Percentiles rank a stretch among this genome's conserved stretches.
Conservation (phyloP, 2,329 filamentous ascomycete genomes). For the Lecanicillium sp. region DNA sequence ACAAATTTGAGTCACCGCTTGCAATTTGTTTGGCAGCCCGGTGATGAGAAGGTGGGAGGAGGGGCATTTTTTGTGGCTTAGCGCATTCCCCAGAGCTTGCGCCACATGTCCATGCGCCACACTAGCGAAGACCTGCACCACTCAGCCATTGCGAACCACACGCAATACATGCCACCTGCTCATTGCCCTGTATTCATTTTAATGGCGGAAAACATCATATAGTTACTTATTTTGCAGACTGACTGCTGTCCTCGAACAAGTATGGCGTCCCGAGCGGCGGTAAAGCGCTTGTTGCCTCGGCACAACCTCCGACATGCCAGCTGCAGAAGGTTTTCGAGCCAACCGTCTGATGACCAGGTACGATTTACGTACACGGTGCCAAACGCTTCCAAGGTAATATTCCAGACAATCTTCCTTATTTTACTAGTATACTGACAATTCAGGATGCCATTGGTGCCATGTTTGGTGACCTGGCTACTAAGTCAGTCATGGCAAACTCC, state of each 20-base stretch:
- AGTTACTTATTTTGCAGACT: no score
- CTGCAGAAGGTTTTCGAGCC: slow-evolving; percentile 2
- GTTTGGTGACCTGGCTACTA: slow-evolving; percentile 14
- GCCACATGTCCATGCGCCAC: slow-evolving; percentile 6
- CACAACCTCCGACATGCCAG: no score
- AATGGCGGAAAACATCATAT: no score
- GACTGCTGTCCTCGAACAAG: no score
- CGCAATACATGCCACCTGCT: no score
- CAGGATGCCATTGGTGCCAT: slow-evolving; percentile 13
- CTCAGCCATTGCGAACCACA: no score
- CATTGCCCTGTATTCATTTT: no score
- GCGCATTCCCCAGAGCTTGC: slow-evolving; percentile 6
- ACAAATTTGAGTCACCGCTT: slow-evolving; percentile 10
- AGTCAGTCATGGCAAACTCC: slow-evolving; percentile 19
- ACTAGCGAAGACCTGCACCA: no score
- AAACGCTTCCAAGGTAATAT: slow-evolving; percentile 6
- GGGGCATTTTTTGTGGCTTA: slow-evolving; percentile 9
- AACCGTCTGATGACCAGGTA: slow-evolving; percentile 3
- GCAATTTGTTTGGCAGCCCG: background rate
- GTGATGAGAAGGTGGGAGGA: slow-evolving; percentile 6
- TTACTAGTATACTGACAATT: no score
- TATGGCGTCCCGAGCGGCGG: no score
- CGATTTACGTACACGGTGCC: slow-evolving; percentile 7
- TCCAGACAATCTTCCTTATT: background rate
- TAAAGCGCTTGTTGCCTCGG: no score